Conservation (phyloP, 768 basidiomycete species). For the Amanita polypyramis region DNA sequence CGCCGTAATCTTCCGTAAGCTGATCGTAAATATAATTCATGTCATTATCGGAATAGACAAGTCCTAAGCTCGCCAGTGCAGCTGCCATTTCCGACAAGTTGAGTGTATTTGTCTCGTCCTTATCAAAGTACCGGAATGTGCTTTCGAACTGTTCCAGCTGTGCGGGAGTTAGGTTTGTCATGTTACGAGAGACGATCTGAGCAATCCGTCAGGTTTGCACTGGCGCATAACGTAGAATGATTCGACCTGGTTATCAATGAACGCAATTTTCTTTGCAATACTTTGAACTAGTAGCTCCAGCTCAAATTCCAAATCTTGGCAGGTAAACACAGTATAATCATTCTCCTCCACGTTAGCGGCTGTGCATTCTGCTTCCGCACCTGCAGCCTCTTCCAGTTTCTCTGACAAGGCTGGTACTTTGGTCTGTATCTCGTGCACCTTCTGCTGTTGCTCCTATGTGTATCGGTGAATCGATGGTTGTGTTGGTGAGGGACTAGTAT, state of each 20-base stretch:
- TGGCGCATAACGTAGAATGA: constrained; percentile 9
- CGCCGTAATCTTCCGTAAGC: constrained; percentile 71
- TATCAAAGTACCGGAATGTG: constrained; percentile 96
- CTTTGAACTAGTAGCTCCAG: constrained; percentile 72
- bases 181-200: constrained; percentile 87
- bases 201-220: constrained; percentile 3
- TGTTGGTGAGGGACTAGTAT: neutral
- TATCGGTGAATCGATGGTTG: neutral
- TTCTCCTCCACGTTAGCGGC: constrained; percentile 95
- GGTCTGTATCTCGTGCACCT: constrained; percentile 52
- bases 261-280: constrained; percentile 83
- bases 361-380: constrained; percentile 65
- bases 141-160: constrained; percentile 95
- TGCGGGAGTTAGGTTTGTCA: constrained; percentile 91
- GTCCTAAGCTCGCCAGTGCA: constrained; percentile 88
- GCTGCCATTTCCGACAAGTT: constrained; percentile 82
- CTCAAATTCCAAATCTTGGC: constrained; percentile 86
- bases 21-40: constrained; percentile 77
- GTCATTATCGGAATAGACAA: constrained; percentile 90
- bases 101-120: constrained; percentile 85
- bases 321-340: constrained; percentile 87
- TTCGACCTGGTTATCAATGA: constrained; percentile 88
- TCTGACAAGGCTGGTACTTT: constrained; percentile 59
- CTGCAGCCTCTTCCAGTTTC: constrained; percentile 40
- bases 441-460: constrained; percentile 60